Base-by-base conservation (phyloP, 1,139 yeast species). In the Arxiozyma bovina region DNA sequence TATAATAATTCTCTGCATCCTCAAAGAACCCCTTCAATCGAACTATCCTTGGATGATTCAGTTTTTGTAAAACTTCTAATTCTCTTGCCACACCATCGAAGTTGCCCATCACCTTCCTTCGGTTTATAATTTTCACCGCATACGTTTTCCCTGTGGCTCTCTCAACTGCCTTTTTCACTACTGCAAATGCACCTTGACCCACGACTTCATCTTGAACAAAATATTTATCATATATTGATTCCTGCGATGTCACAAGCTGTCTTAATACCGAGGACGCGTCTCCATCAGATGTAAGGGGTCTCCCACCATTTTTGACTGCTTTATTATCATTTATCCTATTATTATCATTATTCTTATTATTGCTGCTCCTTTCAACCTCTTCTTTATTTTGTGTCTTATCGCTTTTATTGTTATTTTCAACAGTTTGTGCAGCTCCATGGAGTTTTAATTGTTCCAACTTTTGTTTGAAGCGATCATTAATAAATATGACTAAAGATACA, bases 111-210 rank as follows among this genome's bases (percentile, higher is more conserved):
- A 94, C 86, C 64, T 88, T 88, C 56, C 89, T 76, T 65, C 91
- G 82, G 58, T 85, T 84, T 50, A 93, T 90, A 59, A 93, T 88
- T 68, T 93, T 93, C 27, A 89, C 96, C 0, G 99, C 99, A 68
- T 75, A 90, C 1, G 90, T 78, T 60, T 85, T 81, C 12, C 98
- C 97, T 0, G 96, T 83, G 7, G 82, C 71, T 56, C 97, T 77
- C 63, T 90, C 94, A 0, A 91, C 82, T 2, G 95, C 97, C 67
- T 88, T 88, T 61, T 89, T 85, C 22, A 93, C 99, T 1, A 91
- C 86, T 3, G 98, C 98, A 77, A 93, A 93, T 6, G 98, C 98
- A 9, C 99, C 99, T 63, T 88, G 94, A 0, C 99, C 99, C 2
- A 93, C 85, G 6, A 87, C 83, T 63, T 87, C 96, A 66, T 83